These are phyloP conservation scores for Eucalyptus curtisii DNA, from an alignment of 345 rosid genomes.

Conservation along the genomic window DNA sequence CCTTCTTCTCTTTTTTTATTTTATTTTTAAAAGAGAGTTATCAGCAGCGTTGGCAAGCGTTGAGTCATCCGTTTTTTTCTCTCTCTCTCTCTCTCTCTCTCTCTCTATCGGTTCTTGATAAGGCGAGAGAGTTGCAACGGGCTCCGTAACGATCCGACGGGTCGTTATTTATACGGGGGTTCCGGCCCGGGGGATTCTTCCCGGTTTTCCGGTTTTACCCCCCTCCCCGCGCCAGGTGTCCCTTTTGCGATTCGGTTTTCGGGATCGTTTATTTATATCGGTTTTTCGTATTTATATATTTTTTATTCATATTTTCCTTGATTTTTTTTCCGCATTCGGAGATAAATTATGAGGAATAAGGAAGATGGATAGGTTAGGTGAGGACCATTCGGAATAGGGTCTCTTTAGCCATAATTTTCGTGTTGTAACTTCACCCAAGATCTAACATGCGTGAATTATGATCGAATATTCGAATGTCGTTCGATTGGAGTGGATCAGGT, in stretches of 20 bases:
- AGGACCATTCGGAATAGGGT: background rate
- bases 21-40: background rate
- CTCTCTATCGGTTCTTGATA: background rate
- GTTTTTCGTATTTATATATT: background rate
- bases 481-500: background rate
- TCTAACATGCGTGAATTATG: background rate
- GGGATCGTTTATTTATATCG: background rate
- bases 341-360: background rate
- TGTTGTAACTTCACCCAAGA: background rate
- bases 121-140: background rate
- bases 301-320: background rate
- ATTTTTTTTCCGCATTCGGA: background rate
- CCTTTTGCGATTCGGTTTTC: background rate
- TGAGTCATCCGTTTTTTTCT: background rate
- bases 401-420: background rate
- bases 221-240: background rate
- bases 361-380: background rate
- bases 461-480: rapidly evolving
- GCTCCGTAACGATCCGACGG: background rate
- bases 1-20: rapidly evolving
- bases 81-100: background rate
- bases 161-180: background rate
- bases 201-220: background rate
- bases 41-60: background rate
- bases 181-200: background rate